Conservation (phyloP, 2,329 filamentous ascomycete genomes). For the Phaeoacremonium minimum region DNA sequence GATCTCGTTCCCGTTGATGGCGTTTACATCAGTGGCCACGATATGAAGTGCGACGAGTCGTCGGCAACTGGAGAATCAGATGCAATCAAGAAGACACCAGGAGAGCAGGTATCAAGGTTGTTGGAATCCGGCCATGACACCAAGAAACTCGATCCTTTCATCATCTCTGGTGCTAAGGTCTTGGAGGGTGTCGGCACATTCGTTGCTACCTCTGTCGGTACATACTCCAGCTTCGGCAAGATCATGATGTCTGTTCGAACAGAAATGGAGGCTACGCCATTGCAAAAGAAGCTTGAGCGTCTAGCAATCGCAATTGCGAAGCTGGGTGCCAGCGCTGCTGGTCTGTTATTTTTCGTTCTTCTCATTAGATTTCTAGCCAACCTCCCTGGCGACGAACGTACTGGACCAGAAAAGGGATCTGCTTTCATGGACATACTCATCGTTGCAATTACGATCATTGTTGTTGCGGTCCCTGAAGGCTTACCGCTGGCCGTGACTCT, state of each 20-base stretch:
- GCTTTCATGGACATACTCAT: slow-evolving; percentile 61
- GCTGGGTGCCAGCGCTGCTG: slow-evolving; percentile 59
- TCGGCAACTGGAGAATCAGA: slow-evolving; percentile 68
- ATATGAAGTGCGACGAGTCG: slow-evolving; percentile 65
- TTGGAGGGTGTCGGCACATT: slow-evolving; percentile 50
- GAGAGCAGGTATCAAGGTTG: slow-evolving; percentile 51
- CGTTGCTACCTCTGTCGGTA: slow-evolving; percentile 51
- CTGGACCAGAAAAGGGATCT: slow-evolving; percentile 50
- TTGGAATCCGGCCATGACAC: slow-evolving; percentile 40
- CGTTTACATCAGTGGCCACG: slow-evolving; percentile 59
- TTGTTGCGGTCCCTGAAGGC: slow-evolving; percentile 64
- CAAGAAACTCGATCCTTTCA: slow-evolving; percentile 60
- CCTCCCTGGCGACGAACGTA: slow-evolving; percentile 44
- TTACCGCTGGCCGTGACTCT: slow-evolving; percentile 64
- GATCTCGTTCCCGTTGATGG: slow-evolving; percentile 65
- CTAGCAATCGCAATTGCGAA: slow-evolving; percentile 39
- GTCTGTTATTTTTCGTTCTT: slow-evolving; percentile 70
- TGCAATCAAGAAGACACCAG: slow-evolving; percentile 60
- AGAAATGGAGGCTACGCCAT: slow-evolving; percentile 46
- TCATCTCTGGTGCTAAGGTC: slow-evolving; percentile 52
- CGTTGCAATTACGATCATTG: slow-evolving; percentile 60
- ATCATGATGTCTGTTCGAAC: slow-evolving; percentile 52
- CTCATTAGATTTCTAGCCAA: slow-evolving; percentile 72
- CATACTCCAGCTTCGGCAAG: slow-evolving; percentile 48
- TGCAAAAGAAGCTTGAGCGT: slow-evolving; percentile 47